Percentiles rank a stretch among this genome's conserved stretches.
These are phyloP conservation scores for Lepiota venenata DNA, from an alignment of 768 basidiomycete genomes.

Conservation along the genomic window DNA sequence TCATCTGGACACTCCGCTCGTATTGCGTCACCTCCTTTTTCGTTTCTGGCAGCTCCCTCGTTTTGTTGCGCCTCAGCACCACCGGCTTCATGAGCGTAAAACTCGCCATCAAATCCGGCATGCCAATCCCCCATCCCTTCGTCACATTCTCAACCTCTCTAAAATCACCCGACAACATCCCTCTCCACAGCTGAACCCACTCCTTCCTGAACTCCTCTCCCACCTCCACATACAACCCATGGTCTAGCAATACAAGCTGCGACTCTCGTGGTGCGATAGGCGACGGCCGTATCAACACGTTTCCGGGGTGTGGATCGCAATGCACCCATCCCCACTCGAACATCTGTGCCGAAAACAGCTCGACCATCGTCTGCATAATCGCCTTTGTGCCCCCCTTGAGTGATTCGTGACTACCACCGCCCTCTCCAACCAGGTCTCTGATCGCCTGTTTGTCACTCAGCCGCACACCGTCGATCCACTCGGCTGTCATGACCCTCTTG, in stretches of 20 bases:
- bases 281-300: conserved; percentile 68
- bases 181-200: conserved; percentile 78
- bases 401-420: conserved; percentile 5
- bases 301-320: conserved; percentile 76
- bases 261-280: conserved; percentile 41
- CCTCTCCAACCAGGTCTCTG: conserved; percentile 54
- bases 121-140: conserved; percentile 54
- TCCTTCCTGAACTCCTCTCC: conserved; percentile 61
- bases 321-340: conserved; percentile 92
- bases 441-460: conserved; percentile 63
- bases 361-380: conserved; percentile 85
- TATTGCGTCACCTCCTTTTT: conserved; percentile 50
- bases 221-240: conserved; percentile 83
- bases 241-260: conserved; percentile 85
- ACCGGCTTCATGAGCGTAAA: conserved; percentile 68
- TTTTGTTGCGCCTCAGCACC: conserved; percentile 27
- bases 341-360: conserved; percentile 85
- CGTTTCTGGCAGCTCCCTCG: too few species aligned
- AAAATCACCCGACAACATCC: conserved; percentile 55
- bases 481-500: conserved; percentile 80
- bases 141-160: conserved; percentile 48
- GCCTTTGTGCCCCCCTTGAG: conserved; percentile 63
- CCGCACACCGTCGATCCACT: conserved; percentile 75
- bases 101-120: conserved; percentile 72
- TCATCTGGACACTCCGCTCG: conserved; percentile 66